A percentile compares a stretch with the other conserved stretches of the same genome.
Evolutionary conservation across 2,329 filamentous ascomycete genomes (phyloP).

Genomic region (Apiospora marii): DNA sequence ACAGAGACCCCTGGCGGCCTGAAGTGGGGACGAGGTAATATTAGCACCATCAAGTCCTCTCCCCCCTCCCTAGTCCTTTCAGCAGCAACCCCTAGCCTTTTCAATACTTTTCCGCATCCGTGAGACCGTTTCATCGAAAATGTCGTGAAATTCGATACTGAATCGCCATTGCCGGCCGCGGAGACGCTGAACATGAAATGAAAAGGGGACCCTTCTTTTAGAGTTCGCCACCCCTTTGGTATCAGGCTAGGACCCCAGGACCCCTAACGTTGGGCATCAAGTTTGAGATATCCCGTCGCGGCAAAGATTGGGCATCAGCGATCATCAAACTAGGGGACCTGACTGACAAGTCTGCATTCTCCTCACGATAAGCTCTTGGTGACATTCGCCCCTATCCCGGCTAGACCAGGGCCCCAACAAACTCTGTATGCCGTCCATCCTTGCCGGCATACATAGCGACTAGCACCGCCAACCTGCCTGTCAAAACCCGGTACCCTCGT

Average conservation of each 20-base stretch:
- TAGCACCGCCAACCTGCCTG: neutral
- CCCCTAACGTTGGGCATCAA: constrained; percentile 13
- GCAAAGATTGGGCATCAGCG: constrained; percentile 3
- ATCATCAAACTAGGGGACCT: neutral
- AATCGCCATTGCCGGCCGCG: neutral
- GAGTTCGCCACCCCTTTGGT: neutral
- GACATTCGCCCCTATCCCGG: neutral
- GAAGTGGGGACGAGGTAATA: neutral
- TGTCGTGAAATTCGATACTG: neutral
- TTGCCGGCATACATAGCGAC: neutral
- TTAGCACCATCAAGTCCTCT: neutral
- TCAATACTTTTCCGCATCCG: neutral
- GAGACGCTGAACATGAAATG: neutral
- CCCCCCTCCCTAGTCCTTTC: neutral
- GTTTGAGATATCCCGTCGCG: neutral
- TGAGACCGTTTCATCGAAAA: constrained; percentile 5
- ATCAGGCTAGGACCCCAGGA: neutral
- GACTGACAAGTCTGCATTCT: neutral
- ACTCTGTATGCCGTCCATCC: neutral
- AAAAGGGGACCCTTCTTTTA: neutral
- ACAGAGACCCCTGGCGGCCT: neutral
- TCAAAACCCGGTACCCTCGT: neutral
- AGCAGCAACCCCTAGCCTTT: neutral
- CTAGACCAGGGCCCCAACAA: neutral
- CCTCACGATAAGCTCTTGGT: neutral